These are phyloP conservation scores for Solanum sitiens DNA, from an alignment of 257 asterid genomes.

Conservation along the genomic window DNA sequence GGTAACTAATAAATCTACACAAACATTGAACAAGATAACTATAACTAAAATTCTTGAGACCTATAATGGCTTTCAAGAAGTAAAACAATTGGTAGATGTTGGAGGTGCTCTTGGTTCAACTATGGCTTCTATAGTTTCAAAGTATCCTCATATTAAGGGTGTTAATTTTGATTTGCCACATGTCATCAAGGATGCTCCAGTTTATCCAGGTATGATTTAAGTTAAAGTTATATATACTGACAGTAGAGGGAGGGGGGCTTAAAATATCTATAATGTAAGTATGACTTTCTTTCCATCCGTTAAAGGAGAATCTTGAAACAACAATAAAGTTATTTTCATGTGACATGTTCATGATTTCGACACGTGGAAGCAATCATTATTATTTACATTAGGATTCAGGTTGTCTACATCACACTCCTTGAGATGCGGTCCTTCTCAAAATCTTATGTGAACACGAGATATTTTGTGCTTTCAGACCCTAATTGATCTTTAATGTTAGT, in stretches of 20 bases:
- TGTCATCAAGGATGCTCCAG: neutral
- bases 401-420: too few species aligned
- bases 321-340: neutral
- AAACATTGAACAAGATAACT: neutral
- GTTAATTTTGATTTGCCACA: conserved; percentile 3
- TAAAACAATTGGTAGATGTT: conserved; percentile 1
- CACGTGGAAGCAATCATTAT: neutral
- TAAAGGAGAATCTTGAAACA: neutral
- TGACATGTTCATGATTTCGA: neutral
- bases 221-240: neutral
- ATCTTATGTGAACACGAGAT: fast-evolving
- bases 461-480: too few species aligned
- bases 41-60: neutral
- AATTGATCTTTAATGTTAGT: neutral
- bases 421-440: neutral
- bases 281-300: fast-evolving
- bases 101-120: conserved; percentile 11
- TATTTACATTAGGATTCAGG: too few species aligned
- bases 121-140: neutral
- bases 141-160: conserved; percentile 2
- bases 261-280: neutral
- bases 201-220: neutral
- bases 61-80: neutral
- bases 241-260: neutral
- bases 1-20: neutral